A percentile compares a stretch with the other conserved stretches of the same genome.
Conservation (phyloP, 768 basidiomycete species). For the Suillus plorans region DNA sequence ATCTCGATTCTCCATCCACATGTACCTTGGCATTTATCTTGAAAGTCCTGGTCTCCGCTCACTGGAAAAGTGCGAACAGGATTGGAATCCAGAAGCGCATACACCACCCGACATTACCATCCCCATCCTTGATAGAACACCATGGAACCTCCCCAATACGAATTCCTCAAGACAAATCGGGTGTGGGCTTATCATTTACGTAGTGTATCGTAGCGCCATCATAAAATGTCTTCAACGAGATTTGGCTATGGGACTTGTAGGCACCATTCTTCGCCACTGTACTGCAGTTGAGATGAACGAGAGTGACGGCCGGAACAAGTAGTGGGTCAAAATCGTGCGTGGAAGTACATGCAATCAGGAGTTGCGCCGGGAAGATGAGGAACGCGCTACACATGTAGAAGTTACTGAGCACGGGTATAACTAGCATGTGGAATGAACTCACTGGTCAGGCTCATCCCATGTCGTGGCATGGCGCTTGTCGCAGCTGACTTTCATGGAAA, state of each 20-base stretch:
- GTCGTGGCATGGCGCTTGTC: constrained; percentile 20
- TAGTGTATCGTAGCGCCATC: constrained; percentile 7
- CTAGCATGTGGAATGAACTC: constrained; percentile 4
- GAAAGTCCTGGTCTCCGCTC: constrained; percentile 46
- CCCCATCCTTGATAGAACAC: constrained; percentile 9
- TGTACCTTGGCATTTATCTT: constrained; percentile 37
- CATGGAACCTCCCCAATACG: constrained; percentile 17
- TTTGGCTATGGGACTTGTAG: not conserved
- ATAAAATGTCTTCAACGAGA: not conserved
- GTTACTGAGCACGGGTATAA: not conserved
- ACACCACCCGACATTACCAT: constrained; percentile 26
- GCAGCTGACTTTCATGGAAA: constrained; percentile 15
- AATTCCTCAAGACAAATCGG: constrained; percentile 10
- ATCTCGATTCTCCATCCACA: constrained; percentile 23
- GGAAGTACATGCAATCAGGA: constrained; percentile 21
- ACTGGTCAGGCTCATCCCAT: constrained; percentile 25
- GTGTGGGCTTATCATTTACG: not conserved
- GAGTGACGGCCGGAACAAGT: constrained; percentile 10
- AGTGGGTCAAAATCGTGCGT: constrained; percentile 11
- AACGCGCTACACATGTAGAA: constrained; percentile 1
- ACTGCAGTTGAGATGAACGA: constrained; percentile 21
- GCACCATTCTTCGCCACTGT: constrained; percentile 1
- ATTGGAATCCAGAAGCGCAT: constrained; percentile 37
- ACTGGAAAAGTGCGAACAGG: constrained; percentile 44
- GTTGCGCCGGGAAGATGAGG: constrained; percentile 22